phyloP scores from a whole-genome alignment of 2,329 filamentous ascomycete genomes.

The Fusarium sarcochroum region DNA sequence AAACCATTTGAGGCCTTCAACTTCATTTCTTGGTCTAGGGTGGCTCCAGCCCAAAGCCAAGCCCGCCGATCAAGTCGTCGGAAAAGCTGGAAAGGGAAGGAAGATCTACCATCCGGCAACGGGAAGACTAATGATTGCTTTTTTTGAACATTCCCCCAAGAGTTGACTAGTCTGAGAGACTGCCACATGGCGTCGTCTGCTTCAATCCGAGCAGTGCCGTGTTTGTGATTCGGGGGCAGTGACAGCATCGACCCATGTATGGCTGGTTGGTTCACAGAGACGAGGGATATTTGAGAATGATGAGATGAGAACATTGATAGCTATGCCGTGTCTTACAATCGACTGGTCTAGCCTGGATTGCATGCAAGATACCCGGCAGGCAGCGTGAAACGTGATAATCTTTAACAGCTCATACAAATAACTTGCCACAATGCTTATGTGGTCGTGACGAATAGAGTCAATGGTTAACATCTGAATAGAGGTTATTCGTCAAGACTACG shows the following conservation, averaged over 20 bases:
- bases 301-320: no score
- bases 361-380: background rate
- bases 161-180: slow-evolving; percentile 15
- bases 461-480: background rate
- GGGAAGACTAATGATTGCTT: slow-evolving; percentile 31
- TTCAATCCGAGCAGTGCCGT: slow-evolving; percentile 21
- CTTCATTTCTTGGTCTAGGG: slow-evolving; percentile 25
- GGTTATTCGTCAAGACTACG: slow-evolving; percentile 13
- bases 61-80: slow-evolving; percentile 25
- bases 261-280: slow-evolving; percentile 14
- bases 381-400: background rate
- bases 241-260: slow-evolving; percentile 10
- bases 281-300: slow-evolving; percentile 21
- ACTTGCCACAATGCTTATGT: slow-evolving; percentile 36
- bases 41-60: slow-evolving; percentile 14
- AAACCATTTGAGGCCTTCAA: slow-evolving; percentile 25
- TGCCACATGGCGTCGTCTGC: slow-evolving; percentile 44
- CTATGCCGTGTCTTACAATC: slow-evolving; percentile 7
- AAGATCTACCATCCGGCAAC: slow-evolving; percentile 9
- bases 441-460: slow-evolving; percentile 30
- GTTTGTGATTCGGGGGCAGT: background rate
- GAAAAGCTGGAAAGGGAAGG: slow-evolving; percentile 3
- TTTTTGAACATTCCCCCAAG: background rate
- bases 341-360: slow-evolving; percentile 4
- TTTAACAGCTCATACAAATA: background rate